phyloP scores from a whole-genome alignment of 352 stramenopile genomes.

The Hyphochytrium catenoides region DNA sequence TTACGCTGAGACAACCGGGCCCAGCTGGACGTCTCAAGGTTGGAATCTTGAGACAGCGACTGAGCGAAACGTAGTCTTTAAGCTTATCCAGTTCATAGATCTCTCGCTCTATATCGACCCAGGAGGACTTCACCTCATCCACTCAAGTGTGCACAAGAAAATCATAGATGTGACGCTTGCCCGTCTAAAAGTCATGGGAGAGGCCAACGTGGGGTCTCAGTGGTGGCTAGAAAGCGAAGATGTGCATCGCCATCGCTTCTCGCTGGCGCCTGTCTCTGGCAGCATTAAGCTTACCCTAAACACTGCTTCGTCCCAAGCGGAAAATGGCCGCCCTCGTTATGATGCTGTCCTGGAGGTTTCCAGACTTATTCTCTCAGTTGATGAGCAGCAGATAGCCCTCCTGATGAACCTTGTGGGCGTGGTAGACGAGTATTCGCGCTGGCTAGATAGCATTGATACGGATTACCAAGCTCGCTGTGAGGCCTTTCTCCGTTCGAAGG shows the following conservation, averaged over 20 bases:
- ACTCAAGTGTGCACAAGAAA: constrained; percentile 43
- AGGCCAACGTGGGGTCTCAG: constrained; percentile 15
- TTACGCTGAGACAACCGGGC: constrained; percentile 53
- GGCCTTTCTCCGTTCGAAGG: neutral
- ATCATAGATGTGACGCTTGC: constrained; percentile 40
- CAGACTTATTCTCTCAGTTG: constrained; percentile 31
- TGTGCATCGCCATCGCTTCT: constrained; percentile 39
- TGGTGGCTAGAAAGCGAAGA: constrained; percentile 51
- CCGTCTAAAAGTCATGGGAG: constrained; percentile 53
- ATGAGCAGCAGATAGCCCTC: constrained; percentile 58
- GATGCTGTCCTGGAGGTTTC: constrained; percentile 46
- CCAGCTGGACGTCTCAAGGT: constrained; percentile 47
- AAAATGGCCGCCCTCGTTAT: constrained; percentile 47
- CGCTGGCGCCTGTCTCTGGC: constrained; percentile 49
- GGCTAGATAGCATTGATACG: constrained; percentile 29
- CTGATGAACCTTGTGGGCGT: constrained; percentile 36
- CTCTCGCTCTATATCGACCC: constrained; percentile 62
- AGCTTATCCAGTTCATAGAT: constrained; percentile 56
- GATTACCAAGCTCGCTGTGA: constrained; percentile 45
- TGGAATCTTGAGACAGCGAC: constrained; percentile 21
- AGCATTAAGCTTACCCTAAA: constrained; percentile 67
- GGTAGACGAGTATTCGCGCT: too few species aligned
- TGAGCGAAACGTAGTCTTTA: constrained; percentile 38
- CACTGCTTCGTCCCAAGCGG: constrained; percentile 29
- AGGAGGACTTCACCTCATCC: constrained; percentile 52